Conservation (phyloP, 495 filamentous ascomycete species). For the Penicillium robsamsonii region DNA sequence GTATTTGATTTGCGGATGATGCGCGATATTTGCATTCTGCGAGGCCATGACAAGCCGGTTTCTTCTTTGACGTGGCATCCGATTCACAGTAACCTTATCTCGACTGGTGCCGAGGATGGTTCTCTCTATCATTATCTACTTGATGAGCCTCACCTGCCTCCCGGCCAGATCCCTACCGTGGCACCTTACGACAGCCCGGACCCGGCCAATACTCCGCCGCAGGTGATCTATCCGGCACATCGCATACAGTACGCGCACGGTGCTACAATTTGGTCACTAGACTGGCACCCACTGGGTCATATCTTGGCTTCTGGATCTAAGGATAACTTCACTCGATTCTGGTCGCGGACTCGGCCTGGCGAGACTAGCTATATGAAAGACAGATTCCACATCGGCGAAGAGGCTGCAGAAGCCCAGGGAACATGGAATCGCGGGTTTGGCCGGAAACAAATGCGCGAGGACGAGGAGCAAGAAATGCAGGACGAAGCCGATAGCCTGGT, state of each 20-base stretch:
- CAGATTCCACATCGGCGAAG: conserved; percentile 90
- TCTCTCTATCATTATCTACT: conserved; percentile 88
- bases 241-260: conserved; percentile 82
- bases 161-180: conserved; percentile 62
- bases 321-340: conserved; percentile 94
- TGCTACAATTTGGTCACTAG: conserved; percentile 91
- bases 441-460: conserved; percentile 76
- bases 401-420: conserved; percentile 86
- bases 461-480: conserved; percentile 88
- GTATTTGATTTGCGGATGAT: conserved; percentile 97
- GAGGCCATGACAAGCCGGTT: conserved; percentile 92
- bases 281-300: conserved; percentile 96
- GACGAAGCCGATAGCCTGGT: conserved; percentile 92
- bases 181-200: conserved; percentile 81
- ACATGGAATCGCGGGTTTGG: conserved; percentile 84
- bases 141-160: conserved; percentile 82
- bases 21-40: conserved; percentile 89
- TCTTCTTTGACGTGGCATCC: conserved; percentile 94
- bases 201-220: conserved; percentile 71
- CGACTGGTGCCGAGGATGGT: conserved; percentile 85
- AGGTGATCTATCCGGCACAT: conserved; percentile 87
- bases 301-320: conserved; percentile 98
- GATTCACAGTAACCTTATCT: conserved; percentile 81
- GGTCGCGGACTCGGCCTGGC: conserved; percentile 84
- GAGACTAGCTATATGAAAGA: conserved; percentile 82